These are phyloP conservation scores for Brassica cretica DNA, from an alignment of 345 rosid species.

Conservation along the genomic window DNA sequence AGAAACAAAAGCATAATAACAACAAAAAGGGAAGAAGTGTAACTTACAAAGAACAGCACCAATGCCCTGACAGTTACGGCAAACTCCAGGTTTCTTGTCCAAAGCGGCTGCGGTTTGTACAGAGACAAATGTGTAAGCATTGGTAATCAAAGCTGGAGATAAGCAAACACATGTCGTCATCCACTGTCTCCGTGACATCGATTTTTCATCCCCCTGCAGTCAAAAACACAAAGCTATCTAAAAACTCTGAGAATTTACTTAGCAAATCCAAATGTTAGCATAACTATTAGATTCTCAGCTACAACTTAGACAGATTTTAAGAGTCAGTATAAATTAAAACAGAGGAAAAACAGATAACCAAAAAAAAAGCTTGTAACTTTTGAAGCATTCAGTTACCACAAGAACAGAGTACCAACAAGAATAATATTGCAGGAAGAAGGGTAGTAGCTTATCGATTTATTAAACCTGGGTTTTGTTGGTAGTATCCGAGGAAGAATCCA, in stretches of 20 bases:
- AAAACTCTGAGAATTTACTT: not conserved
- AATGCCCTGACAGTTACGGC: constrained; percentile 79
- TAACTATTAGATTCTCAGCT: not conserved
- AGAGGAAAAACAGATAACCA: not conserved
- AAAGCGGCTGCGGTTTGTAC: constrained; percentile 46
- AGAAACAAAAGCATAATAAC: not conserved
- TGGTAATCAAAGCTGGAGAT: constrained; percentile 53
- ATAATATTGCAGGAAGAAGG: not conserved
- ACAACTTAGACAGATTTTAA: not conserved
- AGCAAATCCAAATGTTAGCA: not conserved
- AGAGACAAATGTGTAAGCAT: constrained; percentile 45
- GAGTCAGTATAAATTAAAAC: not conserved
- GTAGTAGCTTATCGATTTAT: not conserved
- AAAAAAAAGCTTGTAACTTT: not conserved
- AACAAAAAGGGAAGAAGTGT: not conserved
- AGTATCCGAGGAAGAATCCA: constrained; percentile 18
- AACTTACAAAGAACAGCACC: constrained; percentile 88
- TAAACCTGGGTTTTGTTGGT: constrained; percentile 17
- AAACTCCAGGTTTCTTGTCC: constrained; percentile 66
- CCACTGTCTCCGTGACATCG: constrained; percentile 64
- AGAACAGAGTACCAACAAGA: not conserved
- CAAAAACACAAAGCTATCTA: constrained; percentile 4
- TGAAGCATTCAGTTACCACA: not conserved
- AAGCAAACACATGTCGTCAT: constrained; percentile 69
- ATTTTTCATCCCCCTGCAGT: constrained; percentile 47